A percentile compares a stretch with the other conserved stretches of the same genome.
Evolutionary conservation across 2,329 filamentous ascomycete species (phyloP).

Genomic region (Ophiostoma triangulosporum): DNA sequence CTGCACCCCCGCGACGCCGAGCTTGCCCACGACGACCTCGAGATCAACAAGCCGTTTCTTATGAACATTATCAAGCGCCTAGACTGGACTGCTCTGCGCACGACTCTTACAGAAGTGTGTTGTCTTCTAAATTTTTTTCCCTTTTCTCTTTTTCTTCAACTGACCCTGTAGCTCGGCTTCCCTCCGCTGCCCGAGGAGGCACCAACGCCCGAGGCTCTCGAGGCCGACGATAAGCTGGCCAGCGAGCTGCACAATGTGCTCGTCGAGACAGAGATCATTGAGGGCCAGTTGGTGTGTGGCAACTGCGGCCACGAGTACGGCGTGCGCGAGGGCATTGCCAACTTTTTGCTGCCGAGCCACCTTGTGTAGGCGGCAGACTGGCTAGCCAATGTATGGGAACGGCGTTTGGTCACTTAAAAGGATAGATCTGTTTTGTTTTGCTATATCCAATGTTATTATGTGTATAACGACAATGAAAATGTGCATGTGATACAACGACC

Average conservation of each 20-base stretch:
- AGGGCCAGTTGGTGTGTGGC: constrained; percentile 80
- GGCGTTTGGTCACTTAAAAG: constrained; percentile 6
- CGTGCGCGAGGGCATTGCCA: constrained; percentile 90
- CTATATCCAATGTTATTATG: neutral
- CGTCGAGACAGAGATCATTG: constrained; percentile 77
- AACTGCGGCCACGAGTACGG: constrained; percentile 90
- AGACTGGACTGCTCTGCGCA: constrained; percentile 72
- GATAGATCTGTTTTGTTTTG: neutral
- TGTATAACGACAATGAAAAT: neutral
- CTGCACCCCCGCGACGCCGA: constrained; percentile 87
- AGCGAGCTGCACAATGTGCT: constrained; percentile 69
- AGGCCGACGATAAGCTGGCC: constrained; percentile 54
- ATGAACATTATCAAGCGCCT: constrained; percentile 74
- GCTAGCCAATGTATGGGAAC: neutral
- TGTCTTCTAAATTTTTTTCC: no score
- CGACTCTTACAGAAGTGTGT: constrained; percentile 60
- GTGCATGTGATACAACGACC: neutral
- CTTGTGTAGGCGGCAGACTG: constrained; percentile 44
- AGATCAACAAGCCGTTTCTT: constrained; percentile 68
- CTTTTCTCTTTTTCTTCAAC: neutral
- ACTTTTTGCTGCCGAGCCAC: constrained; percentile 88
- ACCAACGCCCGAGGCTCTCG: constrained; percentile 47
- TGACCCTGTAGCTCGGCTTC: constrained; percentile 55
- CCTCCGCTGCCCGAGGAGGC: constrained; percentile 53
- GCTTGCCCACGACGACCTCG: constrained; percentile 70